These are phyloP conservation scores for Oropetium thomaeum DNA, from an alignment of 176 grass and related monocot genomes.

Conservation along the genomic window DNA sequence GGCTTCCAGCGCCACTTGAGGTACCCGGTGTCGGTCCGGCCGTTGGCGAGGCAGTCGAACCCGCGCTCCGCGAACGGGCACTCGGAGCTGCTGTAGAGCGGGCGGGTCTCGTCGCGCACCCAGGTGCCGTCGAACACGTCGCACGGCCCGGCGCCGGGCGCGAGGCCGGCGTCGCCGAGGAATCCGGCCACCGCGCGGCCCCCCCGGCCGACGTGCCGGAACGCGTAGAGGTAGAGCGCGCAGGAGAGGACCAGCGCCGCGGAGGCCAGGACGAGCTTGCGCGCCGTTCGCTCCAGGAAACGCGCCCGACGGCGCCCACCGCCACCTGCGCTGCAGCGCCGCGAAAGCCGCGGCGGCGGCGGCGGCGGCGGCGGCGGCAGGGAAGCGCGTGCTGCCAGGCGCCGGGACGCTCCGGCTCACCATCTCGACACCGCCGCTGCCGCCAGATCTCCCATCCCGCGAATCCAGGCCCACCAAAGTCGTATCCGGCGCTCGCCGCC, in stretches of 20 bases:
- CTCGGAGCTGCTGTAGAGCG: constrained; percentile 77
- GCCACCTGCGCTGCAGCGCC: constrained; percentile 55
- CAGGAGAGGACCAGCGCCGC: constrained; percentile 56
- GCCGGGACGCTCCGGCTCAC: constrained; percentile 38
- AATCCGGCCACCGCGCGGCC: constrained; percentile 30
- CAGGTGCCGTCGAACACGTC: constrained; percentile 85
- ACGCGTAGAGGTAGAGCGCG: constrained; percentile 60
- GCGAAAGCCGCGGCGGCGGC: constrained; percentile 10
- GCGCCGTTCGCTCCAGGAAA: constrained; percentile 44
- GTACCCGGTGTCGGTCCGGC: constrained; percentile 70
- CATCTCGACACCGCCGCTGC: constrained; percentile 41
- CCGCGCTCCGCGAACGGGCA: constrained; percentile 91
- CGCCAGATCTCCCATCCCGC: constrained; percentile 42
- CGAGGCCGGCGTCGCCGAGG: constrained; percentile 18
- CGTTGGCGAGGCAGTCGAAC: constrained; percentile 92
- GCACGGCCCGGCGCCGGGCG: constrained; percentile 29
- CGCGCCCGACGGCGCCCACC: constrained; percentile 38
- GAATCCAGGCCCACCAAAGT: constrained; percentile 30
- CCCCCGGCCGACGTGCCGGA: constrained; percentile 50
- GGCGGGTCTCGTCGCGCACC: constrained; percentile 46
- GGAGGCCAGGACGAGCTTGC: constrained; percentile 48
- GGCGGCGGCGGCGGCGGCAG: too few relatives aligned
- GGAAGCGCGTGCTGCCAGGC: constrained; percentile 56
- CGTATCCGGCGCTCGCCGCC: neutral
- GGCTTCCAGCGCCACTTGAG: constrained; percentile 91